phyloP scores from a whole-genome alignment of 805 yeast genomes.

The Candida dajiaensis region DNA sequence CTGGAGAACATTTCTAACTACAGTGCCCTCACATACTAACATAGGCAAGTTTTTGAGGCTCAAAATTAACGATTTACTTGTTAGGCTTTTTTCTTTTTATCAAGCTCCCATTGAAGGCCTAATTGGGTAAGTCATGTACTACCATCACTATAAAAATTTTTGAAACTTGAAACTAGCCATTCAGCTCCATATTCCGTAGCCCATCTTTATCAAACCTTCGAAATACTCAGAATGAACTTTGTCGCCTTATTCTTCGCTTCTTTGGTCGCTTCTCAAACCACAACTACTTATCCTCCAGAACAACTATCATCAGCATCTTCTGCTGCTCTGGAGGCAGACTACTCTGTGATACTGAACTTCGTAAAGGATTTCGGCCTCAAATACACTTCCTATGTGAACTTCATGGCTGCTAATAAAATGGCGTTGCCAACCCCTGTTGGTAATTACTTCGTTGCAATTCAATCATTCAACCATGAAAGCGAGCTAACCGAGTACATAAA shows the following conservation, averaged over 20 bases:
- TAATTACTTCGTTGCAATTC: constrained; percentile 28
- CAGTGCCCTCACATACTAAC: background rate
- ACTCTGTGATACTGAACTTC: constrained; percentile 15
- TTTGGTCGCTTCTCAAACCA: constrained; percentile 3
- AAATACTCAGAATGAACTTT: background rate
- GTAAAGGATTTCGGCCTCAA: constrained; percentile 15
- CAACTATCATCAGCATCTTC: constrained; percentile 17
- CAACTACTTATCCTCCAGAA: constrained; percentile 8
- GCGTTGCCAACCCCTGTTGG: constrained; percentile 29
- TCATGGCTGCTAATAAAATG: constrained; percentile 21
- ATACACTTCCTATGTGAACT: constrained; percentile 13
- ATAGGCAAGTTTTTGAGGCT: constrained; percentile 4
- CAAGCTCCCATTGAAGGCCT: constrained; percentile 12
- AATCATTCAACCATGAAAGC: constrained; percentile 20
- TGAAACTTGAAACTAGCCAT: background rate
- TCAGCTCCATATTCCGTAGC: background rate
- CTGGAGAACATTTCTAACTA: no score
- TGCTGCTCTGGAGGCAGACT: constrained; percentile 17
- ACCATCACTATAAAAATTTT: constrained; percentile 4
- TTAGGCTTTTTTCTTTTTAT: background rate
- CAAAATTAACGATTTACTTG: background rate
- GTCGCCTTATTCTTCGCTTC: background rate
- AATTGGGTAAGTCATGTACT: constrained; percentile 5
- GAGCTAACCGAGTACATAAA: constrained; percentile 24
- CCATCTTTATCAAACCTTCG: constrained; percentile 1